phyloP scores from a whole-genome alignment of 805 yeast species.

The Isabelozyma pseudorhagii region DNA sequence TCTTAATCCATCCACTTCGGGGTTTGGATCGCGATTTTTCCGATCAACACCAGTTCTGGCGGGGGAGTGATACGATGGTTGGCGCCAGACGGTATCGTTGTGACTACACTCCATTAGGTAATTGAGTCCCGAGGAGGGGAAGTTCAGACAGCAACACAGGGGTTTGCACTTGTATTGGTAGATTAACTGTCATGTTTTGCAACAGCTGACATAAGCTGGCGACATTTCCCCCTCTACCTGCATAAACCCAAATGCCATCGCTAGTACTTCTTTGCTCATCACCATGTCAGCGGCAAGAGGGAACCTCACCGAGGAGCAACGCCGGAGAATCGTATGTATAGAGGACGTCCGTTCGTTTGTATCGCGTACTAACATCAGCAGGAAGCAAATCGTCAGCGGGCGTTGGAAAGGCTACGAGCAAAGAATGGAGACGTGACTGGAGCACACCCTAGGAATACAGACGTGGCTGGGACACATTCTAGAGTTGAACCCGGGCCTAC shows the following conservation, averaged over 20 bases:
- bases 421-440: slow-evolving; percentile 14
- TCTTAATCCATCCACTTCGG: no score
- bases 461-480: neutral
- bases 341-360: neutral
- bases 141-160: no score
- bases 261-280: neutral
- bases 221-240: neutral
- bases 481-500: slow-evolving; percentile 2
- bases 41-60: no score
- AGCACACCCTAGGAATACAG: no score
- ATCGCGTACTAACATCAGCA: slow-evolving; percentile 12
- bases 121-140: no score
- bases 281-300: slow-evolving; percentile 20
- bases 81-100: no score
- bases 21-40: no score
- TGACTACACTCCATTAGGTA: no score
- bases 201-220: neutral
- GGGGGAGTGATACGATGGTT: no score
- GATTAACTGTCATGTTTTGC: neutral
- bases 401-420: slow-evolving; percentile 54
- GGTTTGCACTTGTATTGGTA: neutral
- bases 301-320: slow-evolving; percentile 32
- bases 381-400: slow-evolving; percentile 65
- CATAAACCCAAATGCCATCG: no score
- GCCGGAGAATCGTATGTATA: slow-evolving; percentile 32